phyloP scores from a whole-genome alignment of 2,329 filamentous ascomycete genomes.

The Fusarium mexicanum region DNA sequence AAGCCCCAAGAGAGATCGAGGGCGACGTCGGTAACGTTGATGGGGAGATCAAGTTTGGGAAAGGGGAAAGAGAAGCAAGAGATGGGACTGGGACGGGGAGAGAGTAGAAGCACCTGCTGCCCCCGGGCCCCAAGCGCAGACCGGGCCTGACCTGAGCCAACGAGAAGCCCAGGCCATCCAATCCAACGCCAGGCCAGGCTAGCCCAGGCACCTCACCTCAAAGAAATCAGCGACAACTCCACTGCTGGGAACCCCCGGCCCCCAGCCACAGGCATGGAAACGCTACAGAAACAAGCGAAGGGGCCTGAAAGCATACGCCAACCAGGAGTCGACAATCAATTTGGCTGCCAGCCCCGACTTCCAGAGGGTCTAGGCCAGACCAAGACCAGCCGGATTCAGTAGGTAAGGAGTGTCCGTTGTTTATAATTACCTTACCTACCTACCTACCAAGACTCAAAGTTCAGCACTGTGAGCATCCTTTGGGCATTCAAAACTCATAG shows the following conservation, averaged over 20 bases:
- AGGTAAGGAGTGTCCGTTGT: slow-evolving; percentile 11
- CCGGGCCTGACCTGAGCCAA: background rate
- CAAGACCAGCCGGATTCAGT: slow-evolving; percentile 36
- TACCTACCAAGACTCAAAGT: slow-evolving; percentile 8
- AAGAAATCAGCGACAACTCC: slow-evolving; percentile 28
- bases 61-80: slow-evolving; percentile 38
- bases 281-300: slow-evolving; percentile 38
- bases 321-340: slow-evolving; percentile 22
- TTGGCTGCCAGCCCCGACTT: slow-evolving; percentile 22
- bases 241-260: slow-evolving; percentile 20
- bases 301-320: slow-evolving; percentile 21
- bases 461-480: background rate
- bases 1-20: slow-evolving; percentile 28
- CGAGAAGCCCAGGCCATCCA: slow-evolving; percentile 4
- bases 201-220: slow-evolving; percentile 19
- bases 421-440: too few relatives aligned
- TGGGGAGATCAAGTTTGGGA: slow-evolving; percentile 40
- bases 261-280: slow-evolving; percentile 24
- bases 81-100: slow-evolving; percentile 22
- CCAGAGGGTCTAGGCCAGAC: slow-evolving; percentile 29
- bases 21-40: slow-evolving; percentile 35
- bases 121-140: slow-evolving; percentile 4
- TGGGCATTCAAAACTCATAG: background rate
- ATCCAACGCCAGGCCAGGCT: slow-evolving; percentile 1
- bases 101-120: slow-evolving; percentile 16